These are phyloP conservation scores for Whalleya microplaca DNA, from an alignment of 2,329 filamentous ascomycete species.

Conservation along the genomic window DNA sequence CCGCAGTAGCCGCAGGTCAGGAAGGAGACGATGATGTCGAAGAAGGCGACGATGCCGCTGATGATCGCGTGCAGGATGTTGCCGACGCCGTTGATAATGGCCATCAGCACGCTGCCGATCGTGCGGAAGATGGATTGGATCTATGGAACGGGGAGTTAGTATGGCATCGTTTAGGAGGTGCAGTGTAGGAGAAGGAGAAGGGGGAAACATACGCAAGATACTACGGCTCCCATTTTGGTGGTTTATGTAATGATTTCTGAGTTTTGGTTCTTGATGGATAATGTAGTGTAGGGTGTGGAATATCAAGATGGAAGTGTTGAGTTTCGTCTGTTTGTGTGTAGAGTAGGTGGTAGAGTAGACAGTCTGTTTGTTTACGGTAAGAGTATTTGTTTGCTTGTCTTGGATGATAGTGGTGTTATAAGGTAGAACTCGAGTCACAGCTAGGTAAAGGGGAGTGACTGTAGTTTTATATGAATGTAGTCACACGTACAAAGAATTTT, in stretches of 20 bases:
- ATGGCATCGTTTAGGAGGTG: too few species aligned
- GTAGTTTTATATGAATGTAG: not conserved
- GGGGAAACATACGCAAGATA: constrained; percentile 73
- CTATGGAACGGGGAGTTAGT: constrained; percentile 41
- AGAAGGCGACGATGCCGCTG: constrained; percentile 66
- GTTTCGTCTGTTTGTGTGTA: too few species aligned
- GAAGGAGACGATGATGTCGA: constrained; percentile 69
- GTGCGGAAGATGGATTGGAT: constrained; percentile 63
- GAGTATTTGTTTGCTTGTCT: not conserved
- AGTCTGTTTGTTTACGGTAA: too few species aligned
- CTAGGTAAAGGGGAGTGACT: not conserved
- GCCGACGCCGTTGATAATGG: constrained; percentile 69
- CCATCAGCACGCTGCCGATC: constrained; percentile 69
- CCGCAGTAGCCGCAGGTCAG: constrained; percentile 58
- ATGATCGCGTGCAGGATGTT: constrained; percentile 68
- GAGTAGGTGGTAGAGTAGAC: not conserved
- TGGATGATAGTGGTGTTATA: not conserved
- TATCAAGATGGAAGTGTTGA: not conserved
- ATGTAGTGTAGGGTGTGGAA: not conserved
- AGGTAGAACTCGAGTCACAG: not conserved
- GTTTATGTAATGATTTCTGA: constrained; percentile 18
- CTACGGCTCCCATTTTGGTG: constrained; percentile 76
- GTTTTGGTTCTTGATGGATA: constrained; percentile 3
- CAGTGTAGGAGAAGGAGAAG: not conserved
- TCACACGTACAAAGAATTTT: not conserved